Base-by-base conservation (phyloP, 164 flowering plant genomes). In the Chimonanthus salicifolius region DNA sequence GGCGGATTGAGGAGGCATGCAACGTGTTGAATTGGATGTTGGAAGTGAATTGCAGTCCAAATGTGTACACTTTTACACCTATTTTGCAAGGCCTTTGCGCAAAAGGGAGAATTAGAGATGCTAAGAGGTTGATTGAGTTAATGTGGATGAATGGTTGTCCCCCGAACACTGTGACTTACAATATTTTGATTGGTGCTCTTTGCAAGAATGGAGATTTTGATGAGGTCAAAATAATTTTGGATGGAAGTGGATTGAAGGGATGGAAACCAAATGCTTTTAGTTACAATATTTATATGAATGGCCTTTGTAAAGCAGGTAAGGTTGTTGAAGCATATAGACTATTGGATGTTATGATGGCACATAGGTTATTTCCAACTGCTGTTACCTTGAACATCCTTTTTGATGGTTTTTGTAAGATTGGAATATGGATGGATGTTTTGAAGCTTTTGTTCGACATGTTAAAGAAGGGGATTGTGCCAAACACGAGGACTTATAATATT, bases 241-340 rank as follows among this genome's bases (percentile, higher is more conserved):
- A 49, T 2, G 71, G 43, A 49, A 63, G 51, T 18, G 16, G 3
- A 45, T 20, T 20, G 33, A 62, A 33, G 63, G 72, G 68, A 5
- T 75, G 72, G 68, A 71, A 15, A 72, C 81, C 82, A 4, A 81
- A 77, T 79, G 85, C 77, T 45, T 73, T 79, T 74, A 84, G 82
- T 3, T 84, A 80, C 58, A 71, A 80, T 67, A 78, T 68, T 16
- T 77, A 79, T 69, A 76, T 84, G 64, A 80, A 84, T 68, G 67
- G 73, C 74, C 80, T 72, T 47, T 79, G 82, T 74, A 84, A 81
- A 72, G 51, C 15, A 45, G 81, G 84, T 21, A 76, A 74, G 64
- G 79, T 79, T 72, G 69, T 66, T 58, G 71, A 74, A 71, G 62
- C 72, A 48, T 69, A 50, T 18, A 69, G 72, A 51, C 5, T n/a